Evolutionary conservation across 2,329 filamentous ascomycete species (phyloP).

Genomic region (Penicillium sp.): DNA sequence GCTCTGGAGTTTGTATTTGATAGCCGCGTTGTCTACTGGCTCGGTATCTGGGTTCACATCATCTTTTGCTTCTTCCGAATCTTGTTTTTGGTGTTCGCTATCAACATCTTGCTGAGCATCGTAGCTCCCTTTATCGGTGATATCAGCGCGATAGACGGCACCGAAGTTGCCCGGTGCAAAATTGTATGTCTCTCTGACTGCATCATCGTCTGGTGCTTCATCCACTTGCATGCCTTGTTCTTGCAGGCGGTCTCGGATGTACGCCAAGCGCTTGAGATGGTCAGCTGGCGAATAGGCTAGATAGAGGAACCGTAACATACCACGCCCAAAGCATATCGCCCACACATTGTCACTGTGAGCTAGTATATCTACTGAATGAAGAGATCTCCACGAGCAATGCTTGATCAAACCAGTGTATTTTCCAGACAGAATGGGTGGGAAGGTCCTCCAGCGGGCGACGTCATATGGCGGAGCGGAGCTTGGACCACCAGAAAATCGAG

Average conservation of each 20-base stretch:
- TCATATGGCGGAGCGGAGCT: constrained; percentile 25
- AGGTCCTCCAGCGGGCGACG: constrained; percentile 14
- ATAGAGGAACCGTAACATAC: constrained; percentile 35
- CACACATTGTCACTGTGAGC: constrained; percentile 50
- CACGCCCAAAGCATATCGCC: constrained; percentile 56
- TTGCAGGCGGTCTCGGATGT: constrained; percentile 64
- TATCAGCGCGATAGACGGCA: constrained; percentile 72
- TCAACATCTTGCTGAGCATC: constrained; percentile 17
- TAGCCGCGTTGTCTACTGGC: constrained; percentile 24
- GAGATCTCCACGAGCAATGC: no score
- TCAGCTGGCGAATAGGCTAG: constrained; percentile 5
- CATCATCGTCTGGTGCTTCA: constrained; percentile 63
- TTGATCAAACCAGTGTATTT: background rate
- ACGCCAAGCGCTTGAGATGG: constrained; percentile 57
- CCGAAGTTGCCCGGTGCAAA: constrained; percentile 83
- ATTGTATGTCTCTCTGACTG: constrained; percentile 70
- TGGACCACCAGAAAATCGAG: constrained; percentile 20
- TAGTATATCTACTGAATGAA: background rate
- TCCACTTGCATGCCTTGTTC: constrained; percentile 65
- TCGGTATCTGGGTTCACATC: constrained; percentile 12
- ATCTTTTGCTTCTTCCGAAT: constrained; percentile 8
- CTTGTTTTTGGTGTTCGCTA: constrained; percentile 9
- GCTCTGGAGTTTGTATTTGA: constrained; percentile 70
- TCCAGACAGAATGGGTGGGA: background rate
- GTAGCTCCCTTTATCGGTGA: constrained; percentile 48